Conservation (phyloP, 2,329 filamentous ascomycete species). For the Acrocalymma vagum region DNA sequence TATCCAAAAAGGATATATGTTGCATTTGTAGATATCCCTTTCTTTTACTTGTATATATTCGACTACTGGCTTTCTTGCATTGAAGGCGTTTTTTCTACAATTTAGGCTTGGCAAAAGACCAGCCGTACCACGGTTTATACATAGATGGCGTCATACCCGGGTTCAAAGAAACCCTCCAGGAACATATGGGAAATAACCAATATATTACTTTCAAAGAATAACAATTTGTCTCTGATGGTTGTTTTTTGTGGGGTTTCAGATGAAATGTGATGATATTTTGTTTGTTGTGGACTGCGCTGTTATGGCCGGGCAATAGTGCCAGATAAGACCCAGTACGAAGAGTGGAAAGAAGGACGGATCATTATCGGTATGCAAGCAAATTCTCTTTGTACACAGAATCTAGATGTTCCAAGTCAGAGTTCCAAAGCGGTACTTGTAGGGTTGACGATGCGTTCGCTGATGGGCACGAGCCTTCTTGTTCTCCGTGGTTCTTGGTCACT, state of each 20-base stretch:
- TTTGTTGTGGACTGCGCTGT: constrained; percentile 1
- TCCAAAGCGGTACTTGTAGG: no score
- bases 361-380: no score
- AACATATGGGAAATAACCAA: no score
- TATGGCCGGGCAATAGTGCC: no score
- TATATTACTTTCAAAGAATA: no score
- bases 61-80: constrained; percentile 12
- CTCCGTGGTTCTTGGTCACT: not conserved
- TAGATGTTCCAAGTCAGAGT: no score
- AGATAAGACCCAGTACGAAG: not conserved
- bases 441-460: no score
- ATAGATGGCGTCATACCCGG: constrained; percentile 16
- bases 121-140: constrained; percentile 12
- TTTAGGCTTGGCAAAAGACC: constrained; percentile 8
- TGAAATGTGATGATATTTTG: not conserved
- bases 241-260: constrained; percentile 9
- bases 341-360: not conserved
- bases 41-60: constrained; percentile 15
- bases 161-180: no score
- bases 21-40: constrained; percentile 19
- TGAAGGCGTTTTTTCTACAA: constrained; percentile 10
- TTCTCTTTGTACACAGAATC: no score
- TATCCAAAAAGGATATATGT: constrained; percentile 3
- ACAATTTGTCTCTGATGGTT: no score
- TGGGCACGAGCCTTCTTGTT: not conserved